Evolutionary conservation across 495 filamentous ascomycete genomes (phyloP).

Genomic region (Hypoxylon trugodes): DNA sequence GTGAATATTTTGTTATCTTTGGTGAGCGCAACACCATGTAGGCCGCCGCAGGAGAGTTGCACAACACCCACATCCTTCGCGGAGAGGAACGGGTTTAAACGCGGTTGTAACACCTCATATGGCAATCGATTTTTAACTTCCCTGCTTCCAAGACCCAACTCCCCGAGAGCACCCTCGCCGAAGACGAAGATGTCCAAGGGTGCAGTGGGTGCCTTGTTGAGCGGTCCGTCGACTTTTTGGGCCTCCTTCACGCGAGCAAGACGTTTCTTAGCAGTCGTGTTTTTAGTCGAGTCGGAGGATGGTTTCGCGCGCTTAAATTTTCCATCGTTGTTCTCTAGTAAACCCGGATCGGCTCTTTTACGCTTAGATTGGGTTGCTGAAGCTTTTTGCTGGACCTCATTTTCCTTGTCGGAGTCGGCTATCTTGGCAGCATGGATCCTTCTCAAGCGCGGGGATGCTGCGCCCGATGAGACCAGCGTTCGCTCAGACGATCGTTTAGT

Average conservation of each 20-base stretch:
- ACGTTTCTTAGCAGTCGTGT: too few species aligned
- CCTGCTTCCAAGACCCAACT: slow-evolving; percentile 57
- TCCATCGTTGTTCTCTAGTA: not conserved
- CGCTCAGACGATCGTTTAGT: too few species aligned
- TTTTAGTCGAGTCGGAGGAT: too few species aligned
- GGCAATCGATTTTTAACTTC: slow-evolving; percentile 51
- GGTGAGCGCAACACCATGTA: slow-evolving; percentile 70
- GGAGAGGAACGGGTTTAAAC: slow-evolving; percentile 52
- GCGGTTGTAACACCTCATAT: slow-evolving; percentile 59
- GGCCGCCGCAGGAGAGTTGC: slow-evolving; percentile 68
- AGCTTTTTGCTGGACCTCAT: not conserved
- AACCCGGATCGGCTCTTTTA: not conserved
- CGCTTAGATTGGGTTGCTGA: not conserved
- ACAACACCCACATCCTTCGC: slow-evolving; percentile 69
- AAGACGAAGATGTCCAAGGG: slow-evolving; percentile 60
- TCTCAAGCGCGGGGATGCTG: not conserved
- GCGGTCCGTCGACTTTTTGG: too few species aligned
- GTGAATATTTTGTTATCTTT: slow-evolving; percentile 71
- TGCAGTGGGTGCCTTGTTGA: slow-evolving; percentile 5
- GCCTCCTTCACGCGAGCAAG: too few species aligned
- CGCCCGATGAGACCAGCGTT: not conserved
- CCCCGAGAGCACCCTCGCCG: slow-evolving; percentile 58
- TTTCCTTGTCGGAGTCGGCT: not conserved
- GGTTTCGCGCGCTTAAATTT: not conserved
- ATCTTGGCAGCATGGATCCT: not conserved